Evolutionary conservation across 2,329 filamentous ascomycete species (phyloP).

Genomic region (Exophiala spinifera): DNA sequence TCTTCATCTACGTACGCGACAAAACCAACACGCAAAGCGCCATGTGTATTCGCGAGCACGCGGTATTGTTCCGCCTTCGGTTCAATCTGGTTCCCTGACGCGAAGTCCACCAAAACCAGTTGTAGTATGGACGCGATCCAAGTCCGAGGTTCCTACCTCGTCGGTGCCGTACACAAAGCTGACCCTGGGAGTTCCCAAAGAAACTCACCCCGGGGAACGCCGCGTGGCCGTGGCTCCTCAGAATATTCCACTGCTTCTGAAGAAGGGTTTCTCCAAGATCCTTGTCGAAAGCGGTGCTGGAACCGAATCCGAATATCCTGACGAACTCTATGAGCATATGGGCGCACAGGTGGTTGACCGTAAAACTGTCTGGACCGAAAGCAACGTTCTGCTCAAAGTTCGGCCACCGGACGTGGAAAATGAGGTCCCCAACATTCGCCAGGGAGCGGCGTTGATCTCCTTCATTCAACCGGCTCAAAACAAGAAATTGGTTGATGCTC

Average conservation of each 20-base stretch:
- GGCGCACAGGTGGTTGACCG: conserved; percentile 74
- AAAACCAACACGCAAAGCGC: conserved; percentile 7
- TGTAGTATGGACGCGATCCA: conserved; percentile 20
- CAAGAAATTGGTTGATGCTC: conserved; percentile 67
- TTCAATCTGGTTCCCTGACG: conserved; percentile 11
- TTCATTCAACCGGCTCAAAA: conserved; percentile 83
- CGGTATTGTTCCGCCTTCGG: conserved; percentile 14
- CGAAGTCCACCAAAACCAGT: conserved; percentile 10
- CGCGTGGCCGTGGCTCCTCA: conserved; percentile 81
- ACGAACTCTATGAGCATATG: conserved; percentile 71
- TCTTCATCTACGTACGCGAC: conserved; percentile 12
- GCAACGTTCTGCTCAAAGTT: conserved; percentile 81
- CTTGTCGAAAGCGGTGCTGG: conserved; percentile 81
- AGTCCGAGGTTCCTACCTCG: conserved; percentile 15
- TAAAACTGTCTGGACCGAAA: conserved; percentile 66
- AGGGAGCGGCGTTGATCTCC: conserved; percentile 72
- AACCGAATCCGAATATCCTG: conserved; percentile 69
- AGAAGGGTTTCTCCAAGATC: conserved; percentile 77
- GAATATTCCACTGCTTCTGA: conserved; percentile 76
- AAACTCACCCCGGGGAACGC: conserved; percentile 74
- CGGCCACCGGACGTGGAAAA: conserved; percentile 65
- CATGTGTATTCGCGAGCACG: conserved; percentile 14
- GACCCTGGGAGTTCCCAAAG: conserved; percentile 73
- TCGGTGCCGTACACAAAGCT: conserved; percentile 64
- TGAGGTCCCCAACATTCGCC: conserved; percentile 66